Conservation (phyloP, 441 rosid species). For the Pelargonium myrrhifolium region DNA sequence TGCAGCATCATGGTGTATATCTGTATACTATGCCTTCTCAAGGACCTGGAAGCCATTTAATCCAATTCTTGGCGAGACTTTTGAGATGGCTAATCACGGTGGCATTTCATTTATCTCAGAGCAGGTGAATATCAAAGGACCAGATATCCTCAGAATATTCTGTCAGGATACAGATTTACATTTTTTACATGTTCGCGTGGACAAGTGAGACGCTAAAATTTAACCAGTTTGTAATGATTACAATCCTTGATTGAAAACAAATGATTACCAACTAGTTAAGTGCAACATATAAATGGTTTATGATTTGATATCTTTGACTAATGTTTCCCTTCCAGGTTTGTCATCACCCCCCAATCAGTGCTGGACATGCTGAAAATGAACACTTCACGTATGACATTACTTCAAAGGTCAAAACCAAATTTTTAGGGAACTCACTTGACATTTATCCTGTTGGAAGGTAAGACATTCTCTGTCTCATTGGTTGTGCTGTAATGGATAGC, state of each 20-base stretch:
- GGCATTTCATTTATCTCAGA: slow-evolving; percentile 72
- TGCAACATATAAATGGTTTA: neutral
- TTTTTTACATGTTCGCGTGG: neutral
- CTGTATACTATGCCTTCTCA: slow-evolving; percentile 71
- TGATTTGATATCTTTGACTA: neutral
- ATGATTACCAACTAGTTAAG: neutral
- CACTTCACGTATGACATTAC: slow-evolving; percentile 82
- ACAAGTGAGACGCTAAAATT: neutral
- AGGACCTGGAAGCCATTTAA: slow-evolving; percentile 97
- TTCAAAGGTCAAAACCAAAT: slow-evolving; percentile 86
- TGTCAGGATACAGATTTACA: neutral
- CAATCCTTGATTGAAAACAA: neutral
- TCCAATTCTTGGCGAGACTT: slow-evolving; percentile 98
- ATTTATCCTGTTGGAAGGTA: slow-evolving; percentile 97
- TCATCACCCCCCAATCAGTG: slow-evolving; percentile 96
- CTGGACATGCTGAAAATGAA: slow-evolving; percentile 93
- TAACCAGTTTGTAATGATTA: neutral
- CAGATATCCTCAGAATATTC: slow-evolving; percentile 1
- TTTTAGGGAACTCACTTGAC: slow-evolving; percentile 84
- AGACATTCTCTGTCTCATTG: too few species aligned
- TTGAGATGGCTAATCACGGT: slow-evolving; percentile 70
- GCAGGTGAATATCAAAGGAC: slow-evolving; percentile 45
- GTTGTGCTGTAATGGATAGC: neutral
- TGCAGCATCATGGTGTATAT: slow-evolving; percentile 86
- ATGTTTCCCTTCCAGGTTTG: slow-evolving; percentile 56